A percentile compares a stretch with the other conserved stretches of the same genome.
Conservation (phyloP, 306 rosid species). For the Quercus gilva region DNA sequence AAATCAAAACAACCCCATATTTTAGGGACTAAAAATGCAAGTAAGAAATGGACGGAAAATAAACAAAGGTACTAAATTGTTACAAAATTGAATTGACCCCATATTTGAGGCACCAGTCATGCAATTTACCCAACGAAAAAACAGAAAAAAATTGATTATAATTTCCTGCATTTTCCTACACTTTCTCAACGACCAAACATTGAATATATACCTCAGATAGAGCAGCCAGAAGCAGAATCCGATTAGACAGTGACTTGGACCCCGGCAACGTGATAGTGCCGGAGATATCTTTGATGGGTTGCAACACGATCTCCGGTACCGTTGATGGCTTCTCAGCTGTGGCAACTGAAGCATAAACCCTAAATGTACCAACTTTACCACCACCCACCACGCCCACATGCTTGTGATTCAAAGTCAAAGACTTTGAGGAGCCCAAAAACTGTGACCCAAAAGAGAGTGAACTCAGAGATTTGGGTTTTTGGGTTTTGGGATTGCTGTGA, state of each 20-base stretch:
- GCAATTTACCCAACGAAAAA: background rate
- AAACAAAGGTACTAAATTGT: no score
- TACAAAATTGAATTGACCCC: no score
- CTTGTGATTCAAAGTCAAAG: slow-evolving; percentile 42
- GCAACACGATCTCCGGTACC: slow-evolving; percentile 82
- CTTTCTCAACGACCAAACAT: background rate
- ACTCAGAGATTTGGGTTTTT: slow-evolving; percentile 50
- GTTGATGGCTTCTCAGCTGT: slow-evolving; percentile 73
- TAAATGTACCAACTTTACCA: slow-evolving; percentile 28
- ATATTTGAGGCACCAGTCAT: no score
- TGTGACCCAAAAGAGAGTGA: slow-evolving; percentile 51
- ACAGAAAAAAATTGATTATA: no score
- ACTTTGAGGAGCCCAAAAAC: slow-evolving; percentile 43
- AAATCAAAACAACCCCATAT: no score
- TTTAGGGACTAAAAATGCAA: no score
- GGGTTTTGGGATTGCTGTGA: slow-evolving; percentile 39
- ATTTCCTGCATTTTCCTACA: background rate
- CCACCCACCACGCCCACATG: slow-evolving; percentile 25
- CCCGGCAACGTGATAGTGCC: slow-evolving; percentile 88
- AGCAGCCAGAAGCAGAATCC: slow-evolving; percentile 94
- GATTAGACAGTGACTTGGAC: slow-evolving; percentile 88
- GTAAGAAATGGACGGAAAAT: no score
- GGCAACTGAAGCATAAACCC: slow-evolving; percentile 64
- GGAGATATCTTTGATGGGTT: slow-evolving; percentile 86
- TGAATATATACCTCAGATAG: slow-evolving; percentile 83